phyloP scores from a whole-genome alignment of 805 yeast species.

The Scheffersomyces ergatensis region DNA sequence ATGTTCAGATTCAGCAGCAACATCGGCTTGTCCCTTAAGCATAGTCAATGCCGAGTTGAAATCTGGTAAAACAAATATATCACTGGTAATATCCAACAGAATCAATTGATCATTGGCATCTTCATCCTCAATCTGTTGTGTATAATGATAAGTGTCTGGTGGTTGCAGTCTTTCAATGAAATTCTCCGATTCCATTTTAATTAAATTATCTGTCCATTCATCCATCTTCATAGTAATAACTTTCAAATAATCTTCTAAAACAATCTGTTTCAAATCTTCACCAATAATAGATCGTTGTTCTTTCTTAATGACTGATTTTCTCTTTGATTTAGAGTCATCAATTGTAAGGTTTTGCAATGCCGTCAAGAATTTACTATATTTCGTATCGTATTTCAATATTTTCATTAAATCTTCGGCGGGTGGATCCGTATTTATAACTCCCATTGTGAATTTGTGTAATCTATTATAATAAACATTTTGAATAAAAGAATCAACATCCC shows the following conservation, averaged over 20 bases:
- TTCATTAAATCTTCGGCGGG: slow-evolving; percentile 73
- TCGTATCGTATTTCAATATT: slow-evolving; percentile 75
- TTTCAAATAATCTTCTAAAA: slow-evolving; percentile 75
- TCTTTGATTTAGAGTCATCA: slow-evolving; percentile 5
- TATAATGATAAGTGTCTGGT: slow-evolving; percentile 70
- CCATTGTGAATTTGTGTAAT: slow-evolving; percentile 60
- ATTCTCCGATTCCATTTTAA: slow-evolving; percentile 60
- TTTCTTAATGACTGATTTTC: slow-evolving; percentile 26
- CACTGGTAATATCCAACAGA: slow-evolving; percentile 36
- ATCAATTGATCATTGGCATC: slow-evolving; percentile 33
- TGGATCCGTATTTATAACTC: slow-evolving; percentile 67
- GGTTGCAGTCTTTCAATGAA: slow-evolving; percentile 67
- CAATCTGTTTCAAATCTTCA: slow-evolving; percentile 66
- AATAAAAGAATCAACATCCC: slow-evolving; percentile 68
- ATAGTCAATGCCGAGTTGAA: slow-evolving; percentile 76
- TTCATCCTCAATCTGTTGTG: slow-evolving; percentile 37
- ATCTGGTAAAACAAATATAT: slow-evolving; percentile 65
- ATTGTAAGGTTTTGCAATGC: slow-evolving; percentile 20
- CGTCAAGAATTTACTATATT: slow-evolving; percentile 43
- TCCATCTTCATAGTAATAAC: slow-evolving; percentile 70
- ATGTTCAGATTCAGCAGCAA: slow-evolving; percentile 81
- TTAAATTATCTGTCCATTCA: slow-evolving; percentile 79
- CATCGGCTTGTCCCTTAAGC: slow-evolving; percentile 87
- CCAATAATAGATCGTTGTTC: slow-evolving; percentile 58
- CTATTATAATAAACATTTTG: slow-evolving; percentile 67